These are phyloP conservation scores for Boletus reticuloceps DNA, from an alignment of 768 basidiomycete species.

Conservation along the genomic window DNA sequence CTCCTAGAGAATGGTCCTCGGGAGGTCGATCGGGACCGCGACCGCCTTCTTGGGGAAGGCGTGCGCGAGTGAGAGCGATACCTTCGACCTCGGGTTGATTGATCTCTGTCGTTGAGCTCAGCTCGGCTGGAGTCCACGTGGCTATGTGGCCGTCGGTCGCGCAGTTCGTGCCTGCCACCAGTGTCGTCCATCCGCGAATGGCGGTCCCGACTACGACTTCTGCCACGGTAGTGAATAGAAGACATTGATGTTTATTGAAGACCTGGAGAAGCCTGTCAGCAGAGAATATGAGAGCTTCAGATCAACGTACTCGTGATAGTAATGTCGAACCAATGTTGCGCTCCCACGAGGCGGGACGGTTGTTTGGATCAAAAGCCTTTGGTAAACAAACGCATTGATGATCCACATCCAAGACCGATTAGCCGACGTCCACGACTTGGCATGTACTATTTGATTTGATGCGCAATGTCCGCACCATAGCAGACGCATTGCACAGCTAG, in stretches of 20 bases:
- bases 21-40: slow-evolving; percentile 28
- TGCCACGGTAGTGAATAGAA: slow-evolving; percentile 19
- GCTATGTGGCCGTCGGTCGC: slow-evolving; percentile 18
- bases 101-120: slow-evolving; percentile 9
- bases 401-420: slow-evolving; percentile 21
- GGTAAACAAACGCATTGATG: slow-evolving; percentile 24
- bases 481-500: slow-evolving; percentile 10
- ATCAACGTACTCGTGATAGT: not conserved
- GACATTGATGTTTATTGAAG: slow-evolving; percentile 15
- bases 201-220: slow-evolving; percentile 22
- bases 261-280: not conserved
- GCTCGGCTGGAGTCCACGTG: slow-evolving; percentile 10
- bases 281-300: not conserved
- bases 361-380: slow-evolving; percentile 30
- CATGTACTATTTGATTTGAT: slow-evolving; percentile 10
- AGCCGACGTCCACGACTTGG: slow-evolving; percentile 15
- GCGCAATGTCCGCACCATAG: slow-evolving; percentile 29
- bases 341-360: not conserved
- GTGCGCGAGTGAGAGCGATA: slow-evolving; percentile 24
- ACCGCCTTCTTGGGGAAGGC: slow-evolving; percentile 17
- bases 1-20: slow-evolving; percentile 12
- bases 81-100: slow-evolving; percentile 1
- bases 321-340: not conserved
- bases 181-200: slow-evolving; percentile 9
- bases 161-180: slow-evolving; percentile 17